Conservation (phyloP, 1,284 basidiomycete genomes). For the Ustilago tritici region DNA sequence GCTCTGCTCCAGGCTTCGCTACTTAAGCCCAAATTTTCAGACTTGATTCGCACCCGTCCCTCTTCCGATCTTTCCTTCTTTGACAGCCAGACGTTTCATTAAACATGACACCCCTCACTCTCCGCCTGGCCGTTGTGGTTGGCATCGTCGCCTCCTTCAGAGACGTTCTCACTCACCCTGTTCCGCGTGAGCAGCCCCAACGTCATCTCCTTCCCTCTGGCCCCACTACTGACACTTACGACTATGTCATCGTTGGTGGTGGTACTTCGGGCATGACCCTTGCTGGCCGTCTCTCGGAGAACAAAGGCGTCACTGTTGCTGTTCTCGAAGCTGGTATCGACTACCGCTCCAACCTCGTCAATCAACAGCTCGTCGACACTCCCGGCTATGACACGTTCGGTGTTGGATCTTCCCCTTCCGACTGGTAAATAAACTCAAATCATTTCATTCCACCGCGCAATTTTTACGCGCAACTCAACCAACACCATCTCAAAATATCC, state of each 20-base stretch:
- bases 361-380: constrained; percentile 44
- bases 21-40: background rate
- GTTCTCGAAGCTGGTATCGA: constrained; percentile 61
- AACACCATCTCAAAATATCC: background rate
- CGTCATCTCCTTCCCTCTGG: constrained; percentile 6
- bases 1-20: background rate
- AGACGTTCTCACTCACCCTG: constrained; percentile 14
- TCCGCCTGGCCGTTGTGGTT: constrained; percentile 20
- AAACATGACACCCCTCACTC: constrained; percentile 17
- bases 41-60: background rate
- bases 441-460: background rate
- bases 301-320: constrained; percentile 47
- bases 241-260: constrained; percentile 59
- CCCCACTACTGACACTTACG: constrained; percentile 29
- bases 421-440: constrained; percentile 9
- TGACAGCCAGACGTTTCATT: background rate
- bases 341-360: constrained; percentile 32
- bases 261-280: constrained; percentile 58
- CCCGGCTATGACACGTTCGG: constrained; percentile 51
- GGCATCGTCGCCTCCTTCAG: constrained; percentile 23
- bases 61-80: background rate
- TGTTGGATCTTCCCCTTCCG: constrained; percentile 25
- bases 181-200: background rate
- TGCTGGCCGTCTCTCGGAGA: constrained; percentile 55
- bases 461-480: background rate